These are phyloP conservation scores for Zalaria obscura DNA, from an alignment of 2,329 filamentous ascomycete species.

Conservation along the genomic window DNA sequence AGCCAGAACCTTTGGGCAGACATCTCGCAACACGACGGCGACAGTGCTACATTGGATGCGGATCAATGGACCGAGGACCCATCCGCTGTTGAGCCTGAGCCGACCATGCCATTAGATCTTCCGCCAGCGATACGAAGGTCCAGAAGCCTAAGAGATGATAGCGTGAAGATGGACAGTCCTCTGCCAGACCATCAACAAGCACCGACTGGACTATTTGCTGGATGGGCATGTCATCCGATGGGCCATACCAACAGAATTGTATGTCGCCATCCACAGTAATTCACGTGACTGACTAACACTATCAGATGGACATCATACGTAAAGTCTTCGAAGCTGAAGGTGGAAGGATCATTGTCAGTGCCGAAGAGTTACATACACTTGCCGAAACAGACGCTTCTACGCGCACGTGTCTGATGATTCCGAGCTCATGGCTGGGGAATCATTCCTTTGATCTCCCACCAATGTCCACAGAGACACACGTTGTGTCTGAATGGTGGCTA, in stretches of 20 bases:
- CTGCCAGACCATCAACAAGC: not conserved
- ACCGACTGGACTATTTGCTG: conserved; percentile 14
- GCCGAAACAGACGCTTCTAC: conserved; percentile 7
- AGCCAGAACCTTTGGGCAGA: conserved; percentile 81
- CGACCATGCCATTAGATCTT: not conserved
- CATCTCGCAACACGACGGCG: conserved; percentile 44
- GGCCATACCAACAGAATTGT: conserved; percentile 4
- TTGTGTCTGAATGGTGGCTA: conserved; percentile 84
- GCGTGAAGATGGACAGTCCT: not conserved
- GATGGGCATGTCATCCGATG: conserved; percentile 7
- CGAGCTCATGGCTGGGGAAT: conserved; percentile 16
- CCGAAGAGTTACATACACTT: conserved; percentile 10
- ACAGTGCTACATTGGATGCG: not conserved
- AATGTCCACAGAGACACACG: conserved; percentile 17
- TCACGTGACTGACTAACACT: too few relatives aligned
- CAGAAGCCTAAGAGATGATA: not conserved
- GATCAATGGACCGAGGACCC: conserved; percentile 2
- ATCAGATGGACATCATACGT: not conserved
- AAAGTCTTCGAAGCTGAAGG: conserved; percentile 13
- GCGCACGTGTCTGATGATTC: conserved; percentile 20
- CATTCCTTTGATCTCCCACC: conserved; percentile 8
- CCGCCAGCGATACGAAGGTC: not conserved
- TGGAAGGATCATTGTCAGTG: conserved; percentile 12
- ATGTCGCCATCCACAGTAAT: too few relatives aligned
- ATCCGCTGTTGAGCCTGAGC: not conserved